Conservation (phyloP, 1,284 basidiomycete species). For the Schizophyllum amplum region DNA sequence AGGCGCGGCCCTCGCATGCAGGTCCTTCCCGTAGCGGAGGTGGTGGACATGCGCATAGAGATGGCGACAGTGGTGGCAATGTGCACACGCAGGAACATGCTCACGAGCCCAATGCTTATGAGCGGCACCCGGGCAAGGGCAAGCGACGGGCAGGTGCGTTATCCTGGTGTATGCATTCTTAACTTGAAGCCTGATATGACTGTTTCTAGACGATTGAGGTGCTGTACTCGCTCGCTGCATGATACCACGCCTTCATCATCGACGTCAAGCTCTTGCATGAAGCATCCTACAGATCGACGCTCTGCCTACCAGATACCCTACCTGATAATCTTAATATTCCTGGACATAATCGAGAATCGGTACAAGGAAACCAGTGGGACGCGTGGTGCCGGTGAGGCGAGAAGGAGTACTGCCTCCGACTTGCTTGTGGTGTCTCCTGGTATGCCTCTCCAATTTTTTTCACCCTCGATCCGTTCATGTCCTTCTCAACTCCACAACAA, state of each 20-base stretch:
- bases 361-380: no score
- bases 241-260: no score
- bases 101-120: not conserved
- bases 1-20: not conserved
- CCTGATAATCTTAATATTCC: not conserved
- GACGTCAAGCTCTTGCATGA: not conserved
- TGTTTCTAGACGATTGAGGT: no score
- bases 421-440: no score
- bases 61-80: not conserved
- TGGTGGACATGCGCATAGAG: not conserved
- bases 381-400: no score
- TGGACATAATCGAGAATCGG: not conserved
- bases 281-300: not conserved
- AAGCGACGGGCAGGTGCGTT: slow-evolving; percentile 1
- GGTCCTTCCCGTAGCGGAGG: no score
- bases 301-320: not conserved
- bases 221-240: no score
- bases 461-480: no score
- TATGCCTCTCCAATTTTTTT: no score
- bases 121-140: slow-evolving; percentile 1
- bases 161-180: not conserved
- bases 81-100: not conserved
- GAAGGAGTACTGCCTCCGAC: no score
- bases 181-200: no score
- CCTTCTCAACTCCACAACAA: no score